Conservation (phyloP, 345 rosid genomes). For the Leavenworthia alabamica region DNA sequence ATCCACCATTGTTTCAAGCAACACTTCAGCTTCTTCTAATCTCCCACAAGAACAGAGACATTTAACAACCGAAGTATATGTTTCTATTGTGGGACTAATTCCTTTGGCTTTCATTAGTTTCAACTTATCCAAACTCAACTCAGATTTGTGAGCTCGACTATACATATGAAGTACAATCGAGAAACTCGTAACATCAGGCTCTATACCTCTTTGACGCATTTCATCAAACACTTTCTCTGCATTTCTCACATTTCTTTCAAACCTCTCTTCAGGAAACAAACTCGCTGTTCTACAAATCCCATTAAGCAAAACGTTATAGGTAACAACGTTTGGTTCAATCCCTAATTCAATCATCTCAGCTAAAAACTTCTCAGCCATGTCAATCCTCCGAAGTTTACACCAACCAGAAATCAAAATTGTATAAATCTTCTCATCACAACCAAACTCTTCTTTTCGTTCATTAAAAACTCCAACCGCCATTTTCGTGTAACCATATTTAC, state of each 20-base stretch:
- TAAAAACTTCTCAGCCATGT: slow-evolving; percentile 71
- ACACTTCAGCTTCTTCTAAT: slow-evolving; percentile 55
- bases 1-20: slow-evolving; percentile 62
- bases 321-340: slow-evolving; percentile 62
- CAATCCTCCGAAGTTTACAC: slow-evolving; percentile 64
- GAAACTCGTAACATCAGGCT: slow-evolving; percentile 73
- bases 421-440: slow-evolving; percentile 42
- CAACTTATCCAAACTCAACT: slow-evolving; percentile 63
- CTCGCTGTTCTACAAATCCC: slow-evolving; percentile 79
- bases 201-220: slow-evolving; percentile 70
- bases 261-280: slow-evolving; percentile 59
- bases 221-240: slow-evolving; percentile 81
- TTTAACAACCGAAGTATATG: slow-evolving; percentile 70
- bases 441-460: slow-evolving; percentile 38
- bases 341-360: slow-evolving; percentile 58
- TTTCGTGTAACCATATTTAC: slow-evolving; percentile 66
- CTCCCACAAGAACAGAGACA: slow-evolving; percentile 76
- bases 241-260: slow-evolving; percentile 48
- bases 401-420: slow-evolving; percentile 72
- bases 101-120: slow-evolving; percentile 61
- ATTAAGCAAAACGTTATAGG: slow-evolving; percentile 62
- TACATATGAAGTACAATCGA: slow-evolving; percentile 75
- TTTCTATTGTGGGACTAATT: slow-evolving; percentile 50
- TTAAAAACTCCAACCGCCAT: slow-evolving; percentile 60
- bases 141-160: slow-evolving; percentile 76